Percentiles rank a stretch among this genome's conserved stretches.
Conservation (phyloP, 2,329 filamentous ascomycete genomes). For the Diaporthe sp. region DNA sequence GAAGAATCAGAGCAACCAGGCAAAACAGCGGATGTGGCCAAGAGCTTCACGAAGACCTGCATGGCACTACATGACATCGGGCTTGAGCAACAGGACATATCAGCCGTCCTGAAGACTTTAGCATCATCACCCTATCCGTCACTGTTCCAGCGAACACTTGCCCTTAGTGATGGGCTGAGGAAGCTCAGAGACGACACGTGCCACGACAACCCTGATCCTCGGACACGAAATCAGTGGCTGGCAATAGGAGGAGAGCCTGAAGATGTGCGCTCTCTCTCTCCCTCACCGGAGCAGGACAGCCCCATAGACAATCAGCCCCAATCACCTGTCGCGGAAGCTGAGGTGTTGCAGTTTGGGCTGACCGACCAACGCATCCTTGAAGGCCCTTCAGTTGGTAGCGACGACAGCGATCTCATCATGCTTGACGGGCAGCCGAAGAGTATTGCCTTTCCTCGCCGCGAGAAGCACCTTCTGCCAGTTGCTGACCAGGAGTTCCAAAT, state of each 20-base stretch:
- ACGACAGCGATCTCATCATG: neutral
- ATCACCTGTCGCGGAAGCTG: neutral
- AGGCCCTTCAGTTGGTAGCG: neutral
- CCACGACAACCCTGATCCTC: neutral
- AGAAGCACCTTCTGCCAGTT: neutral
- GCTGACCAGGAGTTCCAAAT: no score
- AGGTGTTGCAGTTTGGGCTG: neutral
- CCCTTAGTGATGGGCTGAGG: neutral
- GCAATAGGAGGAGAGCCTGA: constrained; percentile 15
- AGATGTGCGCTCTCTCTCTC: constrained; percentile 2
- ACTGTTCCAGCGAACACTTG: constrained; percentile 1
- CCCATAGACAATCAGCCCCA: neutral
- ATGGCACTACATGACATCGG: neutral
- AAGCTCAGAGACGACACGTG: neutral
- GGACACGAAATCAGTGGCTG: neutral
- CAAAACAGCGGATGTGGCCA: neutral
- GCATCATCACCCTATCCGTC: neutral
- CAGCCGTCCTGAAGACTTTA: neutral
- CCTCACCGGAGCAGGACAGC: no score
- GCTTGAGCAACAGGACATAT: neutral
- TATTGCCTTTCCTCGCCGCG: neutral
- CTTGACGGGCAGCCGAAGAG: neutral
- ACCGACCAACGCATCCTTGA: neutral
- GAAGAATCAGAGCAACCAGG: neutral
- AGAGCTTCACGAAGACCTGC: neutral